These are phyloP conservation scores for Trametes sp. DNA, from an alignment of 1,284 basidiomycete genomes.

Conservation along the genomic window DNA sequence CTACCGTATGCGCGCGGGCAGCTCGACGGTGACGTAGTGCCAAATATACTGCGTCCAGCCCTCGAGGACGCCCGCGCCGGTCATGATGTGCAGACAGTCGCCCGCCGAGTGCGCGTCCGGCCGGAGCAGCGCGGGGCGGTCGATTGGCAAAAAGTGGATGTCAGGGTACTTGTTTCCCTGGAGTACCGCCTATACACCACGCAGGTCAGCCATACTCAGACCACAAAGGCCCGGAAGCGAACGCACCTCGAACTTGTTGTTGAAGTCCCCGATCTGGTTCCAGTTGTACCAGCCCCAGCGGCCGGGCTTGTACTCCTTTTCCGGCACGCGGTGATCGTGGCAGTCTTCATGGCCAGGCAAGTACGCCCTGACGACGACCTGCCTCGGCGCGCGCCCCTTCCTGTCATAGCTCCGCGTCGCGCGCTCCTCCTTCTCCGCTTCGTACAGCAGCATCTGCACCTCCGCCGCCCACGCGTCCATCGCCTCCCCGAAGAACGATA, in stretches of 20 bases:
- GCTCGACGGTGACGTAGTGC: slow-evolving; percentile 60
- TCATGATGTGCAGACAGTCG: slow-evolving; percentile 72
- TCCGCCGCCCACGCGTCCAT: slow-evolving; percentile 60
- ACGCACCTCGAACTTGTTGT: slow-evolving; percentile 61
- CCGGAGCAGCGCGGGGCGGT: slow-evolving; percentile 62
- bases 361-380: slow-evolving; percentile 67
- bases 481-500: slow-evolving; percentile 61
- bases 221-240: background rate
- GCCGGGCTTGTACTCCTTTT: slow-evolving; percentile 51
- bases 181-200: slow-evolving; percentile 41
- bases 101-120: slow-evolving; percentile 69
- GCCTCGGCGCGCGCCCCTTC: slow-evolving; percentile 37
- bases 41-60: slow-evolving; percentile 77
- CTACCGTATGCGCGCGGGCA: slow-evolving; percentile 34
- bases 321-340: slow-evolving; percentile 53
- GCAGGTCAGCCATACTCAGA: slow-evolving; percentile 2
- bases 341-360: slow-evolving; percentile 71
- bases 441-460: slow-evolving; percentile 52
- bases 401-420: slow-evolving; percentile 3
- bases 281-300: slow-evolving; percentile 66
- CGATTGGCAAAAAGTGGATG: slow-evolving; percentile 65
- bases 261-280: slow-evolving; percentile 64
- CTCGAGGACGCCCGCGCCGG: slow-evolving; percentile 69
- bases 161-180: slow-evolving; percentile 52
- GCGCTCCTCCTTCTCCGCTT: slow-evolving; percentile 26